Base-by-base conservation (phyloP, 2,329 filamentous ascomycete species). In the Didymella keratinophila region DNA sequence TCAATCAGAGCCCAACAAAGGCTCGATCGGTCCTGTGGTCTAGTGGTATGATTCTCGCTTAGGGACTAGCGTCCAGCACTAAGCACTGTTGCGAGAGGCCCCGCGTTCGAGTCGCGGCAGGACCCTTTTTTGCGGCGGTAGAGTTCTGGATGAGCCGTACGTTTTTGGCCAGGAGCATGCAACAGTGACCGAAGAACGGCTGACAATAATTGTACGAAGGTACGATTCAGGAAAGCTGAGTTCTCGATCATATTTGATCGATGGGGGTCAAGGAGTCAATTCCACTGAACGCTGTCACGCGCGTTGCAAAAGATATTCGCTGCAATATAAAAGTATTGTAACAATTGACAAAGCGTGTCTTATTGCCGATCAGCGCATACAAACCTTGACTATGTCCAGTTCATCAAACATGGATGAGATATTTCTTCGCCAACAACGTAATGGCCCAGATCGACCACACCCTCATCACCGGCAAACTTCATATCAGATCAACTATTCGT, bases 11-110 rank as follows among this genome's bases (percentile, higher is more conserved):
- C 37, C 12, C 37, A 21, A 23, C 10, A 23, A 21, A 14, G 6
- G 18, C 30, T 8, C 27, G 9, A 28, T 7, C 9, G 50, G 50
- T 52, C 50, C 23, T 52, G 42, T 52, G 50, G 50, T 52, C 37
- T 41, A 41, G 37, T 41, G 37, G 37, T 41, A 41, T 43, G 41
- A 43, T 43, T 43, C 41, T 43, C 41, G 41, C 41, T 43, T 43
- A 43, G 41, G 41, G 41, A 23, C n/a, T 20, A 20, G n/a, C n/a
- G n/a, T 20, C n/a, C 18, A 20, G 36, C 23, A 16, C 41, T 43
- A 43, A 43, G 41, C 23, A n/a, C 14, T 25, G 8, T 25, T 43
- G 41, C 41, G 41, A 43, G 41, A 43, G 41, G 41, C 41, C 41
- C 41, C 41, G 41, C 41, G 41, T 43, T 43, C 41, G 41, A 43